Conservation (phyloP, 179 eudicot genomes). For the Silene vulgaris region DNA sequence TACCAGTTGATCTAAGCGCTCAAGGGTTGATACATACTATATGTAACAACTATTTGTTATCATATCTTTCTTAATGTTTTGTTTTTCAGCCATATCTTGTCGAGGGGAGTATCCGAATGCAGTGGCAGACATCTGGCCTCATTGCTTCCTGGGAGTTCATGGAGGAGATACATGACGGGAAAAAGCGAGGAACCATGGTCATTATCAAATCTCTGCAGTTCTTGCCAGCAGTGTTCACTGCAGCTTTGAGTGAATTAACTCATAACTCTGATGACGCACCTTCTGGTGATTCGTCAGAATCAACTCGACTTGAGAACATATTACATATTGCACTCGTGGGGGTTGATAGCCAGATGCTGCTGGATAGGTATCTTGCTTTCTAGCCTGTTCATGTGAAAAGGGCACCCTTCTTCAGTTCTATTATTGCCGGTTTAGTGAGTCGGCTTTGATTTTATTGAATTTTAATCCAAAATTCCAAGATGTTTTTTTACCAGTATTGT, state of each 20-base stretch:
- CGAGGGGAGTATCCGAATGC: conserved; percentile 96
- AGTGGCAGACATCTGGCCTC: conserved; percentile 93
- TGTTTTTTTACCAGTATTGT: background rate
- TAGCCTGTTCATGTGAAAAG: background rate
- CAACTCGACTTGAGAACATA: conserved; percentile 61
- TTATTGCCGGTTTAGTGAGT: background rate
- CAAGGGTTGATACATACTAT: background rate
- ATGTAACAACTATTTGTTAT: background rate
- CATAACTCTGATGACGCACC: conserved; percentile 32
- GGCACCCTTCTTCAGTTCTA: conserved; percentile 8
- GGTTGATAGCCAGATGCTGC: conserved; percentile 85
- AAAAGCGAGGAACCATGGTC: conserved; percentile 96
- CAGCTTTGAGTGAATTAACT: conserved; percentile 75
- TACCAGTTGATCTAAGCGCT: background rate
- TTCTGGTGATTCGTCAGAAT: conserved; percentile 32
- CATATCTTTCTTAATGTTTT: too few species aligned
- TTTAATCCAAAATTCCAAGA: too few species aligned
- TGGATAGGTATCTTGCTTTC: conserved; percentile 63
- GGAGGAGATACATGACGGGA: conserved; percentile 70
- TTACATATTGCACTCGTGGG: conserved; percentile 89
- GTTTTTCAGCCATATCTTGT: conserved; percentile 79
- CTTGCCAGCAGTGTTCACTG: conserved; percentile 58
- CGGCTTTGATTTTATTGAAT: background rate
- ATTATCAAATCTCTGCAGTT: conserved; percentile 81
- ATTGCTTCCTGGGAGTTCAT: conserved; percentile 94